phyloP scores from a whole-genome alignment of 192 early-diverging fungal species.

The Coemansia sp. region DNA sequence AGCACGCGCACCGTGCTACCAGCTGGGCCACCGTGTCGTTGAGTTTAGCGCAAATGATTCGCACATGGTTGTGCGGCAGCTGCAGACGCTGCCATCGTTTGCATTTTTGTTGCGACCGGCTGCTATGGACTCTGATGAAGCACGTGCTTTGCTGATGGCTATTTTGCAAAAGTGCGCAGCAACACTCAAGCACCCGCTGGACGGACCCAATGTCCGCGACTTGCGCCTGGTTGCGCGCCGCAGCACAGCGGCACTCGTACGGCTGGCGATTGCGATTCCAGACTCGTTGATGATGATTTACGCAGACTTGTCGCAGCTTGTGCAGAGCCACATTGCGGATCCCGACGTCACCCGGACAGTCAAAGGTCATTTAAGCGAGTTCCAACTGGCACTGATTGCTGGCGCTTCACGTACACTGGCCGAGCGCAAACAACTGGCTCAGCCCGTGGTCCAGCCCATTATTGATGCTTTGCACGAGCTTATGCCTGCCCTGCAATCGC shows the following conservation, averaged over 20 bases:
- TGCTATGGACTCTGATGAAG: conserved; percentile 11
- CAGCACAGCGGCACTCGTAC: conserved; percentile 38
- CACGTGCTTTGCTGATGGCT: conserved; percentile 30
- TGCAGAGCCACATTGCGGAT: conserved; percentile 26
- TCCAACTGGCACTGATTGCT: conserved; percentile 38
- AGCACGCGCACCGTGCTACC: conserved; percentile 31
- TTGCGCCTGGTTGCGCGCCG: conserved; percentile 26
- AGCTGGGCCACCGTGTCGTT: conserved; percentile 25
- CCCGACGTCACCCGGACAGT: conserved; percentile 12
- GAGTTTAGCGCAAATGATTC: background rate
- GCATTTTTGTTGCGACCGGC: conserved; percentile 42
- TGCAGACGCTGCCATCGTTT: conserved; percentile 46
- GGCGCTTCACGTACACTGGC: conserved; percentile 29
- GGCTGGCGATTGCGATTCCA: conserved; percentile 33
- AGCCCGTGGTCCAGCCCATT: conserved; percentile 35
- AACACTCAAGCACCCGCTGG: conserved; percentile 3
- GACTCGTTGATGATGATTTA: conserved; percentile 49
- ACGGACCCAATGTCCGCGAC: conserved; percentile 7
- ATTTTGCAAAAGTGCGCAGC: conserved; percentile 32
- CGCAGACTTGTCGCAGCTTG: conserved; percentile 34
- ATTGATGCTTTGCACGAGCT: conserved; percentile 24
- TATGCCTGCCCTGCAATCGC: conserved; percentile 29
- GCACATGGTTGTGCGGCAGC: conserved; percentile 15
- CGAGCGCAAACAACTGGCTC: conserved; percentile 34
- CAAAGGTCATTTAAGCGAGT: conserved; percentile 44